Base-by-base conservation (phyloP, 2,329 filamentous ascomycete genomes). In the Alternaria panax region DNA sequence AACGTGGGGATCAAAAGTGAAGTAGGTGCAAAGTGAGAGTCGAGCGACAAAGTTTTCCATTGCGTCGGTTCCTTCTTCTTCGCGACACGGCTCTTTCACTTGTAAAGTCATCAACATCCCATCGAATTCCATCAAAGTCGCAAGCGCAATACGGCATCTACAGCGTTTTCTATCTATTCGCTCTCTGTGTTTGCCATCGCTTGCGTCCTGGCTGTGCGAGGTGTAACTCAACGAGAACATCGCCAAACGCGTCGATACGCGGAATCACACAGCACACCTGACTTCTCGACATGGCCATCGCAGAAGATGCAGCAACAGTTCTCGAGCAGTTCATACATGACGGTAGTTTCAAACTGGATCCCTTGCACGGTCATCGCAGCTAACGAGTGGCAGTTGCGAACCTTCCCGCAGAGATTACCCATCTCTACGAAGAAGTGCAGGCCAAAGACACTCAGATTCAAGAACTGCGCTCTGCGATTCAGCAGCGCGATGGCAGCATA, bases 381-480 rank as follows among this genome's bases (percentile, higher is more conserved):
- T 72, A 54, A 75, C 46, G 11, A 7, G 22, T 2, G 11, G 5
- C 62, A 83, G 90, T 90, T 20, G 88, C 90, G 70, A 95, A 95
- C 72, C 84, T 94, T 27, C 91, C 91, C 62, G 90, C 92, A 64
- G 92, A 95, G 79, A 88, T 95, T 60, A 88, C 89, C 20, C 93
- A 93, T 80, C 85, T 94, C 63, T 90, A 93, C 72, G 91, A 93
- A 74, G 92, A 95, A 79, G 91, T 94, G 64, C 84, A 88, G 72
- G 89, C 91, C 75, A 94, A 93, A 77, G 92, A 96, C 75, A 85
- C 86, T 50, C 84, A 88, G 65, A 90, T 92, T 67, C 83, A 87
- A 72, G 88, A 92, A 47, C 89, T 89, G 74, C 82, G 89, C 59
- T 84, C 87, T 62, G 84, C 86, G 64, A 92, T 93, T 72, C 86